Base-by-base conservation (phyloP, 2,329 filamentous ascomycete species). In the Xylariales sp. region DNA sequence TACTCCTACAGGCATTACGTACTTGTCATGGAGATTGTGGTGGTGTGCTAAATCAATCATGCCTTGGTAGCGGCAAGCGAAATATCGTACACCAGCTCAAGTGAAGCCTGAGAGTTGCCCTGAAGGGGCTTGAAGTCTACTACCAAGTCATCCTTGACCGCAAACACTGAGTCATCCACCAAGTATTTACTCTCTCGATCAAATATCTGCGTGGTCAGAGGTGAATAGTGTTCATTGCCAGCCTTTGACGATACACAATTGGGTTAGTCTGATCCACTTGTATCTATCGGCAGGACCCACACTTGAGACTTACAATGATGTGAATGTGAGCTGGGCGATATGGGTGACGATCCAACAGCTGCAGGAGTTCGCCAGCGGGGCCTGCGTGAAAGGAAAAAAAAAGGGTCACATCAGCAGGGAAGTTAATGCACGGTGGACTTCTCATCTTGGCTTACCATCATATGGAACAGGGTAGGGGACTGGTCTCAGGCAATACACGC, bases 171-270 rank as follows among this genome's bases (percentile, higher is more conserved):
- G 43, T 67, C 64, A 21, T 61, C 56, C n/a, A 47, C 43, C n/a
- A 84, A 63, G 48, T 83, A 81, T 44, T 74, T 66, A 54, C 76
- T 72, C 33, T 69, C 62, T 33, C 69, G 63, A 54, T 84, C 80
- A 53, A 84, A 86, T 36, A 85, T 76, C 52, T 87, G 81, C 0
- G 82, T 85, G 8, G 36, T 38, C 5, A 38, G 24, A 14, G 36
- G 36, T 51, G 79, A 83, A 65, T 83, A 81, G 6, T 74, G 74
- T 2, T 74, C 67, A 11, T 70, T 67, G 19, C 70, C 67, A 33
- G 67, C 57, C 61, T 62, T 17, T 13, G 2, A 6, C 1, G 15
- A 19, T 28, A 29, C 20, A 5, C 8, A 15, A 8, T 8, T n/a
- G 23, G 23, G 23, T 25, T n/a, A 25, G 23, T 25, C n/a, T 8